Conservation (phyloP, 257 asterid genomes). For the Salvia miltiorrhiza region DNA sequence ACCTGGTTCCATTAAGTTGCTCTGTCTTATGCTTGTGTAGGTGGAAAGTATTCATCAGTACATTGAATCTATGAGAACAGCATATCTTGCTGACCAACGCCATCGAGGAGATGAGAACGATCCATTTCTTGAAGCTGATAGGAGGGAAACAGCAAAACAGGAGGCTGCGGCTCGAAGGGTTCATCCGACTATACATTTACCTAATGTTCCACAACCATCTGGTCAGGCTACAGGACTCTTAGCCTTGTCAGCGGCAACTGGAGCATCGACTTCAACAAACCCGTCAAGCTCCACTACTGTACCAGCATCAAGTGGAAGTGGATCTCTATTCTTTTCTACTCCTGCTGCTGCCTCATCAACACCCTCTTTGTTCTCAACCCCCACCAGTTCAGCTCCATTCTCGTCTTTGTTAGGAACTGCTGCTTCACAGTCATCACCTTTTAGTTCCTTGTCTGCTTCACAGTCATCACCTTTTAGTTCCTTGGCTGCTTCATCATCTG, state of each 20-base stretch:
- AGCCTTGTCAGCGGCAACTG: slow-evolving; percentile 56
- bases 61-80: slow-evolving; percentile 91
- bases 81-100: slow-evolving; percentile 89
- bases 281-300: slow-evolving; percentile 28
- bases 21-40: slow-evolving; percentile 33
- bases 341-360: slow-evolving; percentile 59
- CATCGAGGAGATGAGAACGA: slow-evolving; percentile 71
- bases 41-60: slow-evolving; percentile 93
- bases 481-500: slow-evolving; percentile 50
- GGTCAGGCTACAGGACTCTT: slow-evolving; percentile 46
- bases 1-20: neutral
- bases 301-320: slow-evolving; percentile 66
- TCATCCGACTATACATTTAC: slow-evolving; percentile 89
- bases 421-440: slow-evolving; percentile 69
- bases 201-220: slow-evolving; percentile 58
- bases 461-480: slow-evolving; percentile 67
- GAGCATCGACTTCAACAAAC: slow-evolving; percentile 45
- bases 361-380: slow-evolving; percentile 68
- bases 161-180: slow-evolving; percentile 98
- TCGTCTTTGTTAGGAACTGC: slow-evolving; percentile 57
- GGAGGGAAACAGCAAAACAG: slow-evolving; percentile 85
- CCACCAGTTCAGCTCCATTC: slow-evolving; percentile 55
- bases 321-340: slow-evolving; percentile 61
- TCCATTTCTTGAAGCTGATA: slow-evolving; percentile 96
- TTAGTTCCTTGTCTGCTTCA: slow-evolving; percentile 52